These are phyloP conservation scores for Pinus taeda DNA, from an alignment of 75 land plant species.

Conservation along the genomic window DNA sequence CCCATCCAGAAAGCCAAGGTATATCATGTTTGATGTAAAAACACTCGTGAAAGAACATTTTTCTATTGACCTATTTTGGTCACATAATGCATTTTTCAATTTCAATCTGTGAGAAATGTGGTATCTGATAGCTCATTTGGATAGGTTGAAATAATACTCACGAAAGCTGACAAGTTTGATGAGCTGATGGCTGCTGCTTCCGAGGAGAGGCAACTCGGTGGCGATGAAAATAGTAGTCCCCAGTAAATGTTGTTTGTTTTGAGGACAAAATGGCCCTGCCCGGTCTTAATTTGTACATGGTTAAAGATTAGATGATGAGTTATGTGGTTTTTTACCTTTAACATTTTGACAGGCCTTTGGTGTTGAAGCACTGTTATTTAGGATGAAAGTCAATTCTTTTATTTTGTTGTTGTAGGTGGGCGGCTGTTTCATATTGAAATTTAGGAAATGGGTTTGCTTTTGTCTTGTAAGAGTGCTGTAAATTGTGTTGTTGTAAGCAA, in stretches of 20 bases:
- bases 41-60: too few species aligned
- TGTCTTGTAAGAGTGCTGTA: neutral
- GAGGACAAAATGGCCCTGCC: neutral
- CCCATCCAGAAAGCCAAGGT: conserved; percentile 70
- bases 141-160: conserved; percentile 43
- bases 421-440: neutral
- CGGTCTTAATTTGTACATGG: neutral
- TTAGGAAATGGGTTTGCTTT: neutral
- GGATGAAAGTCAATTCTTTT: conserved; percentile 1
- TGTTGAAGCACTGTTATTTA: neutral
- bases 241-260: neutral
- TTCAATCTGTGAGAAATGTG: too few species aligned
- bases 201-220: conserved; percentile 53
- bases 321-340: neutral
- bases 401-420: neutral
- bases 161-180: conserved; percentile 77
- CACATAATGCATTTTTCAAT: too few species aligned
- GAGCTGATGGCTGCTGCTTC: conserved; percentile 68
- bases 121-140: too few species aligned
- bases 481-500: neutral
- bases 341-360: neutral
- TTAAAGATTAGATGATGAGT: conserved; percentile 6
- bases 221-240: conserved; percentile 5
- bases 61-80: too few species aligned
- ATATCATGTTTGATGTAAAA: too few species aligned